A percentile compares a stretch with the other conserved stretches of the same genome.
phyloP scores from a whole-genome alignment of 768 basidiomycete species.

The Lyophyllum decastes region DNA sequence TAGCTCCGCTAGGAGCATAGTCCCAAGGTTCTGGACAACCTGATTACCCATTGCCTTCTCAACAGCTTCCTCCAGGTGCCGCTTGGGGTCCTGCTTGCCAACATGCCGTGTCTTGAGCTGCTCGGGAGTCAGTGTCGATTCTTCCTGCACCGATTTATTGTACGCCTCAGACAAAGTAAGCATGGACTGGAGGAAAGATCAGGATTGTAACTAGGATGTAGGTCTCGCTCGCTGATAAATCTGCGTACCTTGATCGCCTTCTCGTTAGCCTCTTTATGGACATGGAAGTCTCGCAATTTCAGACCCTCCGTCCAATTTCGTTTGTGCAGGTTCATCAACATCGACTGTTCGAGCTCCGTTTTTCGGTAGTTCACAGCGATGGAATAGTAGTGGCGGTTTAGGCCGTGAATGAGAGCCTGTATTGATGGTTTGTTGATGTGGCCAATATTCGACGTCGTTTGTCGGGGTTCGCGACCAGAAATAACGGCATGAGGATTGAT shows the following conservation, averaged over 20 bases:
- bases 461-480: constrained; percentile 90
- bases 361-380: constrained; percentile 98
- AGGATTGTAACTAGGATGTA: constrained; percentile 8
- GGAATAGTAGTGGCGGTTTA: constrained; percentile 98
- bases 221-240: constrained; percentile 2
- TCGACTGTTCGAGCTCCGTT: constrained; percentile 96
- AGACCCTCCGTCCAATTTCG: constrained; percentile 98
- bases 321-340: constrained; percentile 99
- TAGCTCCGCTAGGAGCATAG: constrained; percentile 92
- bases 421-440: constrained; percentile 99
- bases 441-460: constrained; percentile 97
- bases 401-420: constrained; percentile 95
- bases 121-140: constrained; percentile 90
- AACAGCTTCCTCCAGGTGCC: constrained; percentile 95
- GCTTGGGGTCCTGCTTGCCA: constrained; percentile 97
- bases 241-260: constrained; percentile 85
- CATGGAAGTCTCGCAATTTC: constrained; percentile 86
- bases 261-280: constrained; percentile 88
- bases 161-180: constrained; percentile 89
- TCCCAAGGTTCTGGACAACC: constrained; percentile 92
- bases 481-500: constrained; percentile 92
- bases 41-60: constrained; percentile 99
- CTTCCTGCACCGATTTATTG: constrained; percentile 98
- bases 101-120: constrained; percentile 97
- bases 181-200: constrained; percentile 69